A percentile compares a stretch with the other conserved stretches of the same genome.
Conservation (phyloP, 495 filamentous ascomycete genomes). For the Penicillium tannophilum region DNA sequence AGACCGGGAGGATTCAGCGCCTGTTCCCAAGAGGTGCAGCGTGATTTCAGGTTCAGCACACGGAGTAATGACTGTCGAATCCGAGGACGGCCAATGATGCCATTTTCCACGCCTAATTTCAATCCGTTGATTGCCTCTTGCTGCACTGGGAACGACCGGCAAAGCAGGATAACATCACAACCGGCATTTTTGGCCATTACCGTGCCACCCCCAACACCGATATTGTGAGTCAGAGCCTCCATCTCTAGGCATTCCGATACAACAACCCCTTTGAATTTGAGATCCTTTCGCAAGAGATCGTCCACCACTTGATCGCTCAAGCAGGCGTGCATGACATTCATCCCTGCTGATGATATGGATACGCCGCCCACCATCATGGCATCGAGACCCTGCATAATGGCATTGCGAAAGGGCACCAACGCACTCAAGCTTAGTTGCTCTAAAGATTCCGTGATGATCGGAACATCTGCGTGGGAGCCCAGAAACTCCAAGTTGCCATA, state of each 20-base stretch:
- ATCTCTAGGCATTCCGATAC: conserved; percentile 95
- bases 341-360: conserved; percentile 80
- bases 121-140: conserved; percentile 84
- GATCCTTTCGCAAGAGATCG: conserved; percentile 75
- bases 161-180: conserved; percentile 83
- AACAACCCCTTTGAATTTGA: conserved; percentile 87
- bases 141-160: conserved; percentile 81
- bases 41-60: conserved; percentile 73
- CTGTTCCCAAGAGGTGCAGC: conserved; percentile 80
- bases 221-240: conserved; percentile 88
- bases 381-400: conserved; percentile 79
- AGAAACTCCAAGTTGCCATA: conserved; percentile 93
- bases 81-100: conserved; percentile 73
- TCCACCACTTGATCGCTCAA: conserved; percentile 89
- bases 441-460: conserved; percentile 87
- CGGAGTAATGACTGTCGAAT: conserved; percentile 73
- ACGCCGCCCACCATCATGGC: conserved; percentile 93
- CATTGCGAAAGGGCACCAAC: conserved; percentile 83
- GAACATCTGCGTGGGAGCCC: conserved; percentile 81
- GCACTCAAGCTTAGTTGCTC: conserved; percentile 84
- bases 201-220: conserved; percentile 87
- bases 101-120: conserved; percentile 82
- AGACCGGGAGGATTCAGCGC: conserved; percentile 79
- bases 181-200: conserved; percentile 94
- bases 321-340: conserved; percentile 91